A percentile compares a stretch with the other conserved stretches of the same genome.
These are phyloP conservation scores for Botrytis deweyae DNA, from an alignment of 2,329 filamentous ascomycete species.

Conservation along the genomic window DNA sequence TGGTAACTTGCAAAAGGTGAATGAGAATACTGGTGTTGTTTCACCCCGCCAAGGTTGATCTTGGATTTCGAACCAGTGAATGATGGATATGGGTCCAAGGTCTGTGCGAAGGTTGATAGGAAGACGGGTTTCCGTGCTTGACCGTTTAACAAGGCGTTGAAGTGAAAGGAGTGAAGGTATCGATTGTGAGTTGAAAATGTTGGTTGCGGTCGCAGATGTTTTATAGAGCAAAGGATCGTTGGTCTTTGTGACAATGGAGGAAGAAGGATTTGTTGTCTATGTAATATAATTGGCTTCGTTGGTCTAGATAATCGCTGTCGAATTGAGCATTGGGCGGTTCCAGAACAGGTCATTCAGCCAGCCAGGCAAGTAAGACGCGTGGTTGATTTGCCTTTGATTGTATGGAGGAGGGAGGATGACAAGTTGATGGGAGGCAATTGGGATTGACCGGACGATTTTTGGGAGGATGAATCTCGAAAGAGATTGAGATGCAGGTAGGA, in stretches of 20 bases:
- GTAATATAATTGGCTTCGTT: slow-evolving; percentile 5
- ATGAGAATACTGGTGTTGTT: background rate
- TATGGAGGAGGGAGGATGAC: background rate
- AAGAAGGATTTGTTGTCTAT: slow-evolving; percentile 10
- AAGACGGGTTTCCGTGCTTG: background rate
- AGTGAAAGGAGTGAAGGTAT: background rate
- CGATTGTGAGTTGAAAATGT: background rate
- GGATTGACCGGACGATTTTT: background rate
- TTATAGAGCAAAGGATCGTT: slow-evolving; percentile 2
- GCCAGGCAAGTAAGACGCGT: background rate
- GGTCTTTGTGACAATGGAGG: slow-evolving; percentile 2
- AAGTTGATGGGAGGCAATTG: background rate
- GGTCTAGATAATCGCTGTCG: slow-evolving; percentile 10
- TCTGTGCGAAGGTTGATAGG: slow-evolving; percentile 19
- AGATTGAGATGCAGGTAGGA: background rate
- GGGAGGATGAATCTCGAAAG: background rate
- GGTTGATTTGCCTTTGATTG: background rate
- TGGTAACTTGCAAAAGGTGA: background rate
- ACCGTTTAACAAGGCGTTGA: background rate
- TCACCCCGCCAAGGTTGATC: slow-evolving; percentile 13
- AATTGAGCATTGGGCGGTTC: slow-evolving; percentile 9
- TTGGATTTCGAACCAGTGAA: slow-evolving; percentile 15
- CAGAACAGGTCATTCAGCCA: slow-evolving; percentile 21
- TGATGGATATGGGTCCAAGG: slow-evolving; percentile 14
- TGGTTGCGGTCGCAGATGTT: slow-evolving; percentile 1